Evolutionary conservation across 768 basidiomycete species (phyloP), one percentile per base, ranked within the genome.

Genomic region (Kwoniella bestiolae): DNA sequence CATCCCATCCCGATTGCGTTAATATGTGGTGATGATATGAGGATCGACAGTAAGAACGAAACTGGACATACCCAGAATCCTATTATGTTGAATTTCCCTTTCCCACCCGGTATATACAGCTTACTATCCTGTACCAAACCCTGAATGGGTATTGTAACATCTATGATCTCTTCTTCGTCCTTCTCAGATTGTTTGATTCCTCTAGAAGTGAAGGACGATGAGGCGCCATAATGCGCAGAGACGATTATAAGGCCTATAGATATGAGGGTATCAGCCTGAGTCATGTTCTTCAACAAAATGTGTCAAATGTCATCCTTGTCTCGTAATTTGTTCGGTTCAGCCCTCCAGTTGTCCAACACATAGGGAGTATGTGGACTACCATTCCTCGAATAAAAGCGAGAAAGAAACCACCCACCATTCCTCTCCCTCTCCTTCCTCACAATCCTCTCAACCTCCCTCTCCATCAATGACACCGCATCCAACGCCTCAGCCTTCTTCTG

Each of bases 131-230:
- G 85, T 55, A 95, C 90, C 23, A 94, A 83, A 21, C 90, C 88
- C 82, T 94, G 92, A 56, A 94, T 77, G 5, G 92, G 87, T 46
- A 90, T 83, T 3, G 90, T 91, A 44, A 94, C 91, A 77, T 94
- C 89, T 50, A 91, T 83, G 47, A 85, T 82, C 31, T 90, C 83
- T 56, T 86, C 86, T 63, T 85, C 83, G 59, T 84, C 86, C 18
- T 74, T 72, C 72, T 85, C 84, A 1, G 51, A 52, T 16, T 66
- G 66, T n/a, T 67, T 47, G 29, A 79, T 63, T 5, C 79, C 79
- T 23, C 70, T 56, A 0, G 68, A 38, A 1, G 80, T 75, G 60
- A 82, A 82, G 2, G 70, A 63, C 1, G 71, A 53, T 28, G 83
- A 81, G 50, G 86, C 84, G 18, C 90, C 89, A 79, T 92, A 94